Base-by-base conservation (phyloP, 495 filamentous ascomycete species). In the Aspergillus sclerotiicarbonarius region DNA sequence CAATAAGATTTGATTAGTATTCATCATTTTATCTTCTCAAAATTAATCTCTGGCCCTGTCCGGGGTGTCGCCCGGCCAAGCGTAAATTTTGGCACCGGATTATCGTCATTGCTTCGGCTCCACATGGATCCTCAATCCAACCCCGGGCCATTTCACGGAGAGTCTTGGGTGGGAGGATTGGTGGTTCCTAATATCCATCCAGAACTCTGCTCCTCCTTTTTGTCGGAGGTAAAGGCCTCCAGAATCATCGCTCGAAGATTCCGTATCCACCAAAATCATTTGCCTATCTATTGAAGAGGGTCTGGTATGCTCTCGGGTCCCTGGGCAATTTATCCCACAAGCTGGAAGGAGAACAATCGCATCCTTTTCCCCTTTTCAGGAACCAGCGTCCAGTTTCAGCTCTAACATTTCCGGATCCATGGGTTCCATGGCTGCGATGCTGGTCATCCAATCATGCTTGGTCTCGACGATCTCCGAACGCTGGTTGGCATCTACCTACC, bases 321-420 rank as follows among this genome's bases (percentile, higher is more conserved):
- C 8, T 9, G 2, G 2, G 25, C 25, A 25, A 25, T 25, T 25
- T 25, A 25, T 25, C 25, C 25, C 25, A 25, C 25, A 25, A 25
- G 25, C 2, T 25, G 25, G 25, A 25, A 25, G 18, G 29, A 20
- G 54, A 31, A 39, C 37, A 49, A 48, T 56, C 54, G 54, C 44
- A 49, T 47, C 44, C 32, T 33, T 35, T 49, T 49, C 46, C 54
- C 54, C 44, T 56, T 48, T 56, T 56, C 43, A 47, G 31, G 45
- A 25, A 35, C 47, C 47, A 50, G 6, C 32, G 31, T 25, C 47
- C 25, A 31, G 47, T 50, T 31, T 32, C 47, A 50, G 47, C 13
- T 50, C 29, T 16, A 50, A 13, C 13, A 33, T 29, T 16, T 8
- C 25, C 47, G 47, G 44, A 20, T 10, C 44, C 25, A 25, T 25